phyloP scores from a whole-genome alignment of 2,329 filamentous ascomycete species.

The Fusarium coicis region DNA sequence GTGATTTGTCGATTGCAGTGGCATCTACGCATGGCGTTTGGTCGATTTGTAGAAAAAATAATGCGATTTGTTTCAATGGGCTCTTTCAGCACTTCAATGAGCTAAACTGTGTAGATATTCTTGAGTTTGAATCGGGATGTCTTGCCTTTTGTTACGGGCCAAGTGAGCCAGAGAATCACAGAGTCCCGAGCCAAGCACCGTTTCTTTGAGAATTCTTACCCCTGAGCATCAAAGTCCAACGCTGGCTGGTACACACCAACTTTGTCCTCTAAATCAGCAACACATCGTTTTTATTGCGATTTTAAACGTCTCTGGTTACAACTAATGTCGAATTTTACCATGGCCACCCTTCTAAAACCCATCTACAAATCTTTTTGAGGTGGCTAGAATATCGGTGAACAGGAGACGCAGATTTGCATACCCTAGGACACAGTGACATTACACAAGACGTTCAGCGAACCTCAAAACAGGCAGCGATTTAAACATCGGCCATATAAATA shows the following conservation, averaged over 20 bases:
- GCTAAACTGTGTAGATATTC: neutral
- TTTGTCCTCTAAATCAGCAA: neutral
- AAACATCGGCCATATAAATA: neutral
- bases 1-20: conserved; percentile 22
- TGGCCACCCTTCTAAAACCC: neutral
- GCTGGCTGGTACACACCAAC: neutral
- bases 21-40: conserved; percentile 29
- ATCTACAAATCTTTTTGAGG: neutral
- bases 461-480: neutral
- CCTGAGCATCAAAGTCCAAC: neutral
- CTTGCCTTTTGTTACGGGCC: neutral
- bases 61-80: neutral
- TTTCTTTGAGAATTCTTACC: neutral
- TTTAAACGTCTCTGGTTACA: neutral
- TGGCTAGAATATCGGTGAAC: neutral
- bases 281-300: neutral
- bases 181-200: neutral
- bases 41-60: conserved; percentile 30
- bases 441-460: neutral
- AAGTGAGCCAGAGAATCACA: neutral
- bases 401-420: neutral
- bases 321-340: neutral
- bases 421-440: neutral
- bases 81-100: neutral
- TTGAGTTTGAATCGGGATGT: neutral